Conservation (phyloP, 2,329 filamentous ascomycete genomes). For the Bertia moriformis region DNA sequence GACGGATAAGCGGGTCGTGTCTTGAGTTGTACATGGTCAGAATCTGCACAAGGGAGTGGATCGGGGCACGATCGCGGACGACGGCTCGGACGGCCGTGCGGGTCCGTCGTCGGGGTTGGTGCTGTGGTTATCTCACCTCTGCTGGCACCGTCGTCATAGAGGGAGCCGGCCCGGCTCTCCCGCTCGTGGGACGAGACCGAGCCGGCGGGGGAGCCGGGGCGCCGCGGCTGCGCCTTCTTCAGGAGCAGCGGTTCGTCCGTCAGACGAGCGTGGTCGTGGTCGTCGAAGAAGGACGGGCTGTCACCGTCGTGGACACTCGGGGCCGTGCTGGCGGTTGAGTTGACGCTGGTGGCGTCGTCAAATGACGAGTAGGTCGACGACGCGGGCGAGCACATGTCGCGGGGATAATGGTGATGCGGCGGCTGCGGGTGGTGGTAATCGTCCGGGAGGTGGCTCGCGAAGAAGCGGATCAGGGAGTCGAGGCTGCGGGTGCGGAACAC, state of each 20-base stretch:
- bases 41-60: neutral
- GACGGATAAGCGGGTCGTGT: neutral
- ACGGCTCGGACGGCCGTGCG: neutral
- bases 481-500: slow-evolving; percentile 43
- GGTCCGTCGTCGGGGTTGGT: neutral
- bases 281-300: neutral
- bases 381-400: too few relatives aligned
- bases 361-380: slow-evolving; percentile 20
- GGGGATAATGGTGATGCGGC: slow-evolving; percentile 10
- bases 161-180: neutral
- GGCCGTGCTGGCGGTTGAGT: neutral
- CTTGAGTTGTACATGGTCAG: neutral
- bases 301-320: neutral
- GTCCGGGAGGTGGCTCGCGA: slow-evolving; percentile 40
- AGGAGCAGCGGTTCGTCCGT: neutral
- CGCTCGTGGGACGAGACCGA: neutral
- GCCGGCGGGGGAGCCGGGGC: neutral
- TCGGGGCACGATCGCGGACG: neutral
- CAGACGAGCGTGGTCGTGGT: neutral
- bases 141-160: neutral
- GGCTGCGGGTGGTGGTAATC: slow-evolving; percentile 27
- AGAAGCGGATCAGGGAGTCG: slow-evolving; percentile 45
- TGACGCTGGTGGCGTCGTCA: slow-evolving; percentile 13
- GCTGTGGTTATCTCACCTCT: neutral
- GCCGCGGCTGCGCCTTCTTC: too few relatives aligned